Evolutionary conservation across 805 yeast species (phyloP), one percentile per base, ranked within the genome.

Genomic region (Zygoascus bituminiphila): DNA sequence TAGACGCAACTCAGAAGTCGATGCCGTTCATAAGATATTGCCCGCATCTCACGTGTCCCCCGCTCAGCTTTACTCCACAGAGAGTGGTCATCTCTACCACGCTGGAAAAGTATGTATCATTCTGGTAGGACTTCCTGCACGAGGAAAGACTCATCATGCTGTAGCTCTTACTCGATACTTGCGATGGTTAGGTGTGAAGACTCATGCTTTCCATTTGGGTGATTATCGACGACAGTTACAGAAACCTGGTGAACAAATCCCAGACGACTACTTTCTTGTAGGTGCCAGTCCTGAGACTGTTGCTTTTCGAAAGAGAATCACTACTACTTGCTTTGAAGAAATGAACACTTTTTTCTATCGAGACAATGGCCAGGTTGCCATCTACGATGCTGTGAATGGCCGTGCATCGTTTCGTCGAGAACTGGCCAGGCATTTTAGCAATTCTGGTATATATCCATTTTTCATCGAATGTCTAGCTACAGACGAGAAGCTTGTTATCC

Each of bases 351-450:
- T 85, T 59, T 88, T 87, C 64, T 76, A 77, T 53, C 75, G 76
- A 24, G 87, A 82, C 53, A 79, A 78, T 59, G 98, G 98, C 9
- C 98, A 93, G 67, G 87, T 93, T 26, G 98, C 95, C 4, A 86
- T 93, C 20, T 93, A 86, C 65, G 99, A 93, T 66, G 98, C 98
- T 0, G 84, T 93, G 45, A 93, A 93, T 63, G 95, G 93, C 5
- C 69, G 83, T 43, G 78, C 82, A 19, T 72, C 74, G 45, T 84
- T 82, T 55, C 74, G 99, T 56, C 58, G 72, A 6, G 76, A 74
- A 25, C 66, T 91, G 35, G 76, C 75, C 23, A 72, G 73, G 29
- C 65, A 66, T 50, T 79, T 91, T 57, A 67, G 70, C 6, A 67
- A 70, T 40, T 70, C 75, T 51, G 78, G 79, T 54, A 81, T 89